phyloP scores from a whole-genome alignment of 2,329 filamentous ascomycete species.

The Hymenoscyphus linearis region DNA sequence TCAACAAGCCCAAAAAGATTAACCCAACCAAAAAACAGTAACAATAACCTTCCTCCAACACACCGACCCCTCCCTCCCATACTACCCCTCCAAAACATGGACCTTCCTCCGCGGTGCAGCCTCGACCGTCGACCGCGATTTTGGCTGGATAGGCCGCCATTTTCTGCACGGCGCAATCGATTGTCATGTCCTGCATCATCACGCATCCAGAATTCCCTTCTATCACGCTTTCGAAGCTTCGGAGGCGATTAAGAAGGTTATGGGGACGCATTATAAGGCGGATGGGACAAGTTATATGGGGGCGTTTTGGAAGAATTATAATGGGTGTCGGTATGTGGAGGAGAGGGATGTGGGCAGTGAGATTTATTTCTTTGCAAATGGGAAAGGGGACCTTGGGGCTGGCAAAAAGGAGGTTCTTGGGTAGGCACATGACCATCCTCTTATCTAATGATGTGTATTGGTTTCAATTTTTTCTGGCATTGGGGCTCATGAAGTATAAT shows the following conservation, averaged over 20 bases:
- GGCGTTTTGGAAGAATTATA: constrained; percentile 30
- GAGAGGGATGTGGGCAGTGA: constrained; percentile 22
- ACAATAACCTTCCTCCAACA: constrained; percentile 72
- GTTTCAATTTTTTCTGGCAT: background rate
- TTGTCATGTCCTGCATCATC: constrained; percentile 57
- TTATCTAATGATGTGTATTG: background rate
- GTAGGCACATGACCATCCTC: background rate
- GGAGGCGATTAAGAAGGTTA: constrained; percentile 46
- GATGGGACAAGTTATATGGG: constrained; percentile 31
- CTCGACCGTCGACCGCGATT: constrained; percentile 57
- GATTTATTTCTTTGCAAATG: constrained; percentile 23
- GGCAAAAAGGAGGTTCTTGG: background rate
- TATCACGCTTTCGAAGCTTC: constrained; percentile 53
- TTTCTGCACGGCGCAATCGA: constrained; percentile 61
- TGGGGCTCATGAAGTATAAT: background rate
- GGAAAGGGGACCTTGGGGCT: background rate
- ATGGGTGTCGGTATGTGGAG: constrained; percentile 27
- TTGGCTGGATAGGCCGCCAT: constrained; percentile 56
- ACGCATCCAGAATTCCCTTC: constrained; percentile 54
- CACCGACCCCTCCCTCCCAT: constrained; percentile 52
- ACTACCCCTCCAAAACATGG: constrained; percentile 54
- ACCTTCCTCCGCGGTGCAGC: constrained; percentile 55
- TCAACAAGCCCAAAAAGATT: background rate
- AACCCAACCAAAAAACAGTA: constrained; percentile 40
- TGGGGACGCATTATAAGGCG: constrained; percentile 47